These are phyloP conservation scores for Adenanthera pavonina DNA, from an alignment of 306 rosid genomes.

Conservation along the genomic window DNA sequence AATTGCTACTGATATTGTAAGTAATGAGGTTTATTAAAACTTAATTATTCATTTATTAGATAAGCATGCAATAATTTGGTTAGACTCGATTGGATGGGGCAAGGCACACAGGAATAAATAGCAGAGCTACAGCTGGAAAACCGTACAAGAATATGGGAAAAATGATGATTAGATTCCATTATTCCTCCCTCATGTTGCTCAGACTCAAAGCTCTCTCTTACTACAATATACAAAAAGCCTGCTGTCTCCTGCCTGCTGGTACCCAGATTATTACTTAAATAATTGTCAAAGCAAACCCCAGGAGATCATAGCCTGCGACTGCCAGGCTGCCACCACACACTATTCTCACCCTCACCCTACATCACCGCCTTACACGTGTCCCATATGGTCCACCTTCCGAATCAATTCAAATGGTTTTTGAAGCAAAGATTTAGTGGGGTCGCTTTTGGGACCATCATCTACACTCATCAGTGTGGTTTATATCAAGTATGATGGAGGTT, in stretches of 20 bases:
- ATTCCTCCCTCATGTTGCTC: conserved; percentile 86
- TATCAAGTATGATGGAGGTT: conserved; percentile 65
- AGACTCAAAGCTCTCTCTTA: conserved; percentile 37
- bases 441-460: conserved; percentile 35
- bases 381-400: neutral
- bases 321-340: conserved; percentile 30
- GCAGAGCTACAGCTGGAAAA: conserved; percentile 82
- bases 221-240: conserved; percentile 42
- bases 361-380: conserved; percentile 49
- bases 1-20: neutral
- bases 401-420: conserved; percentile 24
- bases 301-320: conserved; percentile 22
- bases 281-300: conserved; percentile 35
- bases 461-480: conserved; percentile 49
- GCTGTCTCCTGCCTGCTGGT: conserved; percentile 44
- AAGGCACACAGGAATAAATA: conserved; percentile 32
- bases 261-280: conserved; percentile 38
- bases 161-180: conserved; percentile 95
- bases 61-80: conserved; percentile 39
- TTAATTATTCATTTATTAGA: neutral
- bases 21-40: neutral
- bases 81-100: conserved; percentile 58
- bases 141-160: conserved; percentile 85
- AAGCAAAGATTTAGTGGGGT: conserved; percentile 50
- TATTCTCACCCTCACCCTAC: neutral